Evolutionary conservation across 306 rosid genomes (phyloP), one percentile per base, ranked within the genome.

Genomic region (Erythrophleum fordii): DNA sequence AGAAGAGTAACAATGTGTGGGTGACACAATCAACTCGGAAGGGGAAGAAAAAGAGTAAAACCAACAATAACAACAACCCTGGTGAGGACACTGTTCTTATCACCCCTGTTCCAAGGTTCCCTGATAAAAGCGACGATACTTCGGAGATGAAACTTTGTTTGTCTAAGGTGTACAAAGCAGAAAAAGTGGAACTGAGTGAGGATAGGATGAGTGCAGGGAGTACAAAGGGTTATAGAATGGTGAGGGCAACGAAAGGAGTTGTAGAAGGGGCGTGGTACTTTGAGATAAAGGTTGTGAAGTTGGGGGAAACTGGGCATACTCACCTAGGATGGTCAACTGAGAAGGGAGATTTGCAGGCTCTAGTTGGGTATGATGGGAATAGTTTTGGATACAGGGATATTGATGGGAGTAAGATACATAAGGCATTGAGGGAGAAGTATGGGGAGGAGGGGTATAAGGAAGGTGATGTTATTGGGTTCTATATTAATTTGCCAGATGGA

Each of bases 321-420:
- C 87, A 98, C 11, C 91, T 95, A 6, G 98, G 98, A 0, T 95
- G 97, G 97, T 89, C 94, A 8, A 95, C 88, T 17, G 98, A 93
- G 75, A 93, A 91, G 79, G 99, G 98, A 56, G 98, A 95, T 87
- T 84, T 95, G 82, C 99, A 95, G 87, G 99, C 98, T 0, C 99
- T 97, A 0, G 97, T 95, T 61, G 99, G 98, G 52, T 95, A 93
- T 35, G 98, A 95, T 65, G 94, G 88, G 80, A 95, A 91, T 16
- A 91, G 99, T 41, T 93, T 89, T 14, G 97, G 96, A 53, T 95
- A 93, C 49, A 85, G 98, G 83, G 99, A 95, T 64, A 87, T 92
- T 85, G 99, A 95, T 89, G 99, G 97, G 76, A 93, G 94, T 82
- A 95, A 93, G 86, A 88, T 95, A 82, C 94, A 93, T 34, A 95